Base-by-base conservation (phyloP, 169 alveolate genomes). In the Theileria sp. region DNA sequence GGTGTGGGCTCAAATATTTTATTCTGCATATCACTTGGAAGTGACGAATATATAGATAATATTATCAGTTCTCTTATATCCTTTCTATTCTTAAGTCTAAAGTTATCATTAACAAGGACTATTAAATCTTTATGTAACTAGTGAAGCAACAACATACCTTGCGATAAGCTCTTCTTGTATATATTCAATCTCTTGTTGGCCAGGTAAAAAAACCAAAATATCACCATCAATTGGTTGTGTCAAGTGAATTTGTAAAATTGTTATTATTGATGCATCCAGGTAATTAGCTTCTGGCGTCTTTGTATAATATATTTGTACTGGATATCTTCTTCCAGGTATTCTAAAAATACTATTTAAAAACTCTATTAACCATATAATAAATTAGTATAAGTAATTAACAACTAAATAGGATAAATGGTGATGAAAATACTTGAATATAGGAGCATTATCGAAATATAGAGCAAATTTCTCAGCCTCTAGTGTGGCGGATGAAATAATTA, bases 261-360 rank as follows among this genome's bases (percentile, higher is more conserved):
- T 98, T 8, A 97, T 94, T 44, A 98, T 99, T 23, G 99, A 94
- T 21, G 99, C 99, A 71, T 97, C 99, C 51, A 98, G 86, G 93
- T 96, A 98, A 92, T 98, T 98, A n/a, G 99, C 98, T 82, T 98
- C 99, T 0, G 99, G 99, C 6, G 97, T 93, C 86, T 97, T 97
- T 28, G 99, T 98, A 87, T 98, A 98, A 85, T 95, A 98, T 66
- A 98, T 97, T 86, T 97, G 98, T 3, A 98, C 99, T 21, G 98
- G 98, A 84, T 88, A 97, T 50, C 98, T 92, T 74, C 99, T 87
- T 9, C 99, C 99, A 9, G 99, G 99, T 58, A 98, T 95, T 64
- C 94, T 83, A 44, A 44, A 44, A 3, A 44, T 3, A 44, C 8
- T 44, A 44, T 44, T 10, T 44, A 44, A 44, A 44, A 2, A 44